Evolutionary conservation across 768 basidiomycete species (phyloP).

Genomic region (Leccinellum luteum): DNA sequence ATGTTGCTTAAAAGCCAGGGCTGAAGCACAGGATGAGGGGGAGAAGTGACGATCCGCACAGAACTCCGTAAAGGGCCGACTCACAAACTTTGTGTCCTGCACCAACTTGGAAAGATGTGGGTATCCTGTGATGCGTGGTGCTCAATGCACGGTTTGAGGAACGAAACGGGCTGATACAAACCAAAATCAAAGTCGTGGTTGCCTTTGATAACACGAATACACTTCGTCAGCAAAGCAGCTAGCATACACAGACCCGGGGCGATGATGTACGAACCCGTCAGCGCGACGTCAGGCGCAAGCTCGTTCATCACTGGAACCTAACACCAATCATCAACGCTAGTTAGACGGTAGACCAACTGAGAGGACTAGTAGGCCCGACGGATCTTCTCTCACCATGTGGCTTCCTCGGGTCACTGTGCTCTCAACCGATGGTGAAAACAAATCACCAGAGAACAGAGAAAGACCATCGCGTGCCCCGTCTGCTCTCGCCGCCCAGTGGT

Average conservation of each 20-base stretch:
- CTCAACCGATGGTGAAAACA: conserved; percentile 85
- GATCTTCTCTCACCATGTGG: conserved; percentile 66
- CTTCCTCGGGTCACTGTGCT: conserved; percentile 85
- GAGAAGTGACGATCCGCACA: not conserved
- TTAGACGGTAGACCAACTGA: not conserved
- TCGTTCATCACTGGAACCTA: conserved; percentile 86
- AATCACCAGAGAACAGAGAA: conserved; percentile 84
- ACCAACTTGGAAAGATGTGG: conserved; percentile 68
- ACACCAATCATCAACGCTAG: not conserved
- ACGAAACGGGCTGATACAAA: conserved; percentile 26
- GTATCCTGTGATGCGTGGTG: conserved; percentile 43
- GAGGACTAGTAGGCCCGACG: not conserved
- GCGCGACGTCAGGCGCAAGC: conserved; percentile 73
- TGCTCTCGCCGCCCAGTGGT: conserved; percentile 45
- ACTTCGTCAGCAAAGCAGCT: conserved; percentile 4
- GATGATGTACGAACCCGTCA: conserved; percentile 58
- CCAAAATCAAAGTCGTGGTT: conserved; percentile 95
- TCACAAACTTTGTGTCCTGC: conserved; percentile 71
- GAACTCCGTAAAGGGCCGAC: conserved; percentile 21
- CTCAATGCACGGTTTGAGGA: not conserved
- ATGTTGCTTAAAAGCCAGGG: conserved; percentile 93
- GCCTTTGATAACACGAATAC: conserved; percentile 40
- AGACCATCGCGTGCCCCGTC: conserved; percentile 68
- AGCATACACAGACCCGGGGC: not conserved
- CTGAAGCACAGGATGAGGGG: conserved; percentile 33